phyloP scores from a whole-genome alignment of 176 grass and related monocot species.

The Phragmites australis region DNA sequence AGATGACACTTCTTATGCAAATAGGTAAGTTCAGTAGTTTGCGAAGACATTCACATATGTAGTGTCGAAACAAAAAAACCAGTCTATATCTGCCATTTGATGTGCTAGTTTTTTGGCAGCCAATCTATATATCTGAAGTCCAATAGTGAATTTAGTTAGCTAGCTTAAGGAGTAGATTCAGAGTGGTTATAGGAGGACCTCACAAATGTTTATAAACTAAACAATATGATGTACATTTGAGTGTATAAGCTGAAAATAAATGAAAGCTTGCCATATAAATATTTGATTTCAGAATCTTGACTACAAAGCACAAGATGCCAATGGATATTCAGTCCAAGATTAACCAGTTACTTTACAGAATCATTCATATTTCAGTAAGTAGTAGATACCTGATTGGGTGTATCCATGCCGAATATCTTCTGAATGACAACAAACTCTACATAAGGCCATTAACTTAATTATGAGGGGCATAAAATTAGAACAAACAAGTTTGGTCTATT shows the following conservation, averaged over 20 bases:
- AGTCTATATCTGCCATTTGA: not conserved
- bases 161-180: not conserved
- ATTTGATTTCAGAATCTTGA: not conserved
- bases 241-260: not conserved
- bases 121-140: not conserved
- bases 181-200: not conserved
- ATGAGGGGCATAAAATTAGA: constrained; percentile 15
- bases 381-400: constrained; percentile 86
- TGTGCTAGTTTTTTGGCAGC: not conserved
- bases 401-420: constrained; percentile 92
- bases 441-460: constrained; percentile 37
- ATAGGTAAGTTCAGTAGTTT: not conserved
- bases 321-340: not conserved
- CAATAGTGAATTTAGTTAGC: not conserved
- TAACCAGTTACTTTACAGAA: not conserved
- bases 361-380: constrained; percentile 17
- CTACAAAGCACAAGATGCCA: not conserved
- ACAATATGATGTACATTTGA: not conserved
- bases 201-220: not conserved
- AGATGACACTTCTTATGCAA: not conserved
- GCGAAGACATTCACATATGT: not conserved
- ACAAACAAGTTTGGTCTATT: constrained; percentile 19
- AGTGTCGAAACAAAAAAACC: not conserved
- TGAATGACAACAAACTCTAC: constrained; percentile 89
- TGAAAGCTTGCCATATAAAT: not conserved